Base-by-base conservation (phyloP, 805 yeast species). In the Saccharomycopsis synnaedendra region DNA sequence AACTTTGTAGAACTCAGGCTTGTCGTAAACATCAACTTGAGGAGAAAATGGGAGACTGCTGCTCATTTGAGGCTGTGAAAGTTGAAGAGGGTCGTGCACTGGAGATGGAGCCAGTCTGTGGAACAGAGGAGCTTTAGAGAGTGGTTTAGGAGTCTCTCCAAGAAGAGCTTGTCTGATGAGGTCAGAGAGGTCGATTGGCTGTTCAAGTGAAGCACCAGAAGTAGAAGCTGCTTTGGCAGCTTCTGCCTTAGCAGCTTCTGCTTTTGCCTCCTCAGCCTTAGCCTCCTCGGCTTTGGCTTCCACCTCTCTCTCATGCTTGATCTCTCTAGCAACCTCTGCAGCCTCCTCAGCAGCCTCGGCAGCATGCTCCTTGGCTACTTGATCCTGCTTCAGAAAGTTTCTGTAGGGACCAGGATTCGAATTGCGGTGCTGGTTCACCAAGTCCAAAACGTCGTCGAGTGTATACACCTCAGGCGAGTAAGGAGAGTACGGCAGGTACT, bases 11-110 rank as follows among this genome's bases (percentile, higher is more conserved):
- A 64, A 60, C 11, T 66, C 66, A 1, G 66, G 65, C 44, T 67
- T 63, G 51, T 78, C 79, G 54, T 76, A 77, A n/a, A 77, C 71
- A 53, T 78, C 79, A 3, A 77, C 63, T 47, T 75, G 73, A 29
- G 84, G 83, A 7, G 81, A 72, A 51, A 75, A 75, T 53, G 80
- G 80, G 42, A 71, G 51, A 19, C 64, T 60, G 31, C 64, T 50
- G 37, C 66, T 63, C 7, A 62, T 52, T 52, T 69, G 71, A 5
- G 75, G 75, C 44, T 69, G 68, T 4, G 75, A 70, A 3, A 71
- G 67, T 55, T 70, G 70, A 31, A 71, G 54, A 5, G 73, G 69
- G 45, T 66, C 71, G 38, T 67, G 62, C 6, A 58, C 51, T 5
- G 67, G 65, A 0, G 65, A 56, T 35, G 64, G 62, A 3, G 61